phyloP scores from a whole-genome alignment of 2,329 filamentous ascomycete species.

The Cercospora sp. region DNA sequence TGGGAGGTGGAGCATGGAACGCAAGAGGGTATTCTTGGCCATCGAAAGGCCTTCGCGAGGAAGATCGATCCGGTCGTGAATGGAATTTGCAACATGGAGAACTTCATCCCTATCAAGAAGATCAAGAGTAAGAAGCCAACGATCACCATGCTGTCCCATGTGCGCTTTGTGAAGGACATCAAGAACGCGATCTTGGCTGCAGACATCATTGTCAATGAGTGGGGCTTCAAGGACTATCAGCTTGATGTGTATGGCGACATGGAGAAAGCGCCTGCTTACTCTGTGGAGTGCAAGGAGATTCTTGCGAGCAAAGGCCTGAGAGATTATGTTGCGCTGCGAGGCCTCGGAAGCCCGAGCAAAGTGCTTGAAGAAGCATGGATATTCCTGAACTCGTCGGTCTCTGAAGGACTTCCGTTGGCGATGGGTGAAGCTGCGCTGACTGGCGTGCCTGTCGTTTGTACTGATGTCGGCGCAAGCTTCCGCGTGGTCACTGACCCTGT shows the following conservation, averaged over 20 bases:
- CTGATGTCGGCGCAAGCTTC: constrained; percentile 57
- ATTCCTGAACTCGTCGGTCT: constrained; percentile 46
- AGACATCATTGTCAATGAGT: constrained; percentile 62
- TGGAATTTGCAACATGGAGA: constrained; percentile 60
- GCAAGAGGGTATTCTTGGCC: constrained; percentile 52
- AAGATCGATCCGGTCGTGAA: constrained; percentile 63
- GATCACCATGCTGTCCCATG: constrained; percentile 61
- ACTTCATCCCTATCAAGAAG: constrained; percentile 56
- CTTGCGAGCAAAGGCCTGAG: constrained; percentile 51
- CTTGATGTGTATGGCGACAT: constrained; percentile 61
- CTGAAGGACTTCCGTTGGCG: constrained; percentile 48
- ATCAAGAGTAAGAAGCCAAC: constrained; percentile 55
- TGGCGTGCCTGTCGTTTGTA: constrained; percentile 46
- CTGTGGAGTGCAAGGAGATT: constrained; percentile 55
- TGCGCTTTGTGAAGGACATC: constrained; percentile 58
- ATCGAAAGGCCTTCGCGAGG: constrained; percentile 53
- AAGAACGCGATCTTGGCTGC: constrained; percentile 60
- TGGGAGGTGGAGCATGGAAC: constrained; percentile 62
- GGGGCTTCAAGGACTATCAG: constrained; percentile 59
- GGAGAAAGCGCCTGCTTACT: constrained; percentile 58
- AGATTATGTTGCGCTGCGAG: constrained; percentile 50
- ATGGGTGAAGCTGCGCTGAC: constrained; percentile 51
- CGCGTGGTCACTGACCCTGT: constrained; percentile 58
- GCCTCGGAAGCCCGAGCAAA: constrained; percentile 55
- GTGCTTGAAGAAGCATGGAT: constrained; percentile 59